These are phyloP conservation scores for Zygnema cylindricum DNA, from an alignment of 139 green algal species.

Conservation along the genomic window DNA sequence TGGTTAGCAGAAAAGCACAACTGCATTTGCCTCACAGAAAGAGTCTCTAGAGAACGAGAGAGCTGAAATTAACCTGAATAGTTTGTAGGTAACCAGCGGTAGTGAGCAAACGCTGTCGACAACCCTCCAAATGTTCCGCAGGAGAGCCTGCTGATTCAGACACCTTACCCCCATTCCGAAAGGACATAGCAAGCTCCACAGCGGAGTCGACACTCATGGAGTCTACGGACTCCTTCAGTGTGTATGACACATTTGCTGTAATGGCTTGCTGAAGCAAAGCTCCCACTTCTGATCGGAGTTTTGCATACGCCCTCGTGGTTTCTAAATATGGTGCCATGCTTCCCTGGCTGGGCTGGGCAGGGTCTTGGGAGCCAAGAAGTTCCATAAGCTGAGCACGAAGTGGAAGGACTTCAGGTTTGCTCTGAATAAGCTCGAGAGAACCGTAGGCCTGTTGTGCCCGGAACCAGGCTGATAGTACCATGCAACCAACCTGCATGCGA, in stretches of 20 bases:
- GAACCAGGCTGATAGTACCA: constrained; percentile 47
- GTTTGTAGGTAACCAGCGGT: constrained; percentile 43
- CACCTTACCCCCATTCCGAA: constrained; percentile 16
- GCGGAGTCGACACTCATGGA: constrained; percentile 29
- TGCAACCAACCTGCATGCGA: constrained; percentile 14
- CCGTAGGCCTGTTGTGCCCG: background rate
- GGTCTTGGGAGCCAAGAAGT: constrained; percentile 23
- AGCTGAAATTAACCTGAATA: background rate
- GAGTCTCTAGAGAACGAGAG: background rate
- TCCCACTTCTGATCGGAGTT: constrained; percentile 71
- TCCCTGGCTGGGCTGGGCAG: constrained; percentile 33
- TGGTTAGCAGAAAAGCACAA: too few species aligned
- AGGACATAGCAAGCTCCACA: constrained; percentile 7
- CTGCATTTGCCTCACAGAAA: background rate
- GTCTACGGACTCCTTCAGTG: constrained; percentile 7
- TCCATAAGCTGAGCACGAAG: background rate
- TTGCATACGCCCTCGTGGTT: constrained; percentile 62
- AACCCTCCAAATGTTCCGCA: constrained; percentile 11
- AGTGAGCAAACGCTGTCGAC: constrained; percentile 39
- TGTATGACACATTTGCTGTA: background rate
- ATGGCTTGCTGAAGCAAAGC: constrained; percentile 5
- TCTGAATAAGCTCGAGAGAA: background rate
- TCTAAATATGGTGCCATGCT: constrained; percentile 71
- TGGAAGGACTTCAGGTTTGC: background rate
- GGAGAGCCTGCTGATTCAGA: background rate